Evolutionary conservation across 1,139 yeast genomes (phyloP), one percentile per base, ranked within the genome.

Genomic region (Suhomyces terraborum): DNA sequence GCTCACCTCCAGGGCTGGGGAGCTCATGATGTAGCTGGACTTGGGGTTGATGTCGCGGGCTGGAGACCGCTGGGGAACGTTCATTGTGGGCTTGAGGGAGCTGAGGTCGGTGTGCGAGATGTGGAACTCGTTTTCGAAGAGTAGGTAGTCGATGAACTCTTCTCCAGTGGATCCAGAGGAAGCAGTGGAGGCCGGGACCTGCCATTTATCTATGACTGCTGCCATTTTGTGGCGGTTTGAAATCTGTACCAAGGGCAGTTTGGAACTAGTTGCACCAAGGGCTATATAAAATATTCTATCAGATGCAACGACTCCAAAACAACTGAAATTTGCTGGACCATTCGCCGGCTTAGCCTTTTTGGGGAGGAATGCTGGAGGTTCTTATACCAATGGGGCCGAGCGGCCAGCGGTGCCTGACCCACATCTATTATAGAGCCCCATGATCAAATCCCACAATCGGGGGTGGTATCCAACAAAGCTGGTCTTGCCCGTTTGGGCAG

Each of bases 1-100:
- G 18, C 48, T 47, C 19, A 46, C 29, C 20, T 48, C 53, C 53
- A 46, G 53, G 21, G 36, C 34, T 32, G 48, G 40, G 40, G 52
- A 21, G 40, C 31, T 23, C 26, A 36, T 23, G 13, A 34, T 12
- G 18, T 17, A 25, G 21, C 30, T 35, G 16, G 31, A 24, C n/a
- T 32, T 20, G 19, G 31, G 17, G n/a, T 32, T 28, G 17, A 23
- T 24, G 27, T 24, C 21, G 24, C 50, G 38, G 9, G 41, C 43
- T 0, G 52, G 49, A 4, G 52, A 48, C 32, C 52, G 32, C 21
- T 28, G 38, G 8, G 52, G 52, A 8, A 49, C 40, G 10, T 41
- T 45, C 25, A 41, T 41, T 8, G 12, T 26, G 17, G 32, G 32
- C n/a, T n/a, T n/a, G 8, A 24, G 27, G 8, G 33, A 3, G n/a